phyloP scores from a whole-genome alignment of 352 stramenopile genomes.

The Phytophthora idaei region DNA sequence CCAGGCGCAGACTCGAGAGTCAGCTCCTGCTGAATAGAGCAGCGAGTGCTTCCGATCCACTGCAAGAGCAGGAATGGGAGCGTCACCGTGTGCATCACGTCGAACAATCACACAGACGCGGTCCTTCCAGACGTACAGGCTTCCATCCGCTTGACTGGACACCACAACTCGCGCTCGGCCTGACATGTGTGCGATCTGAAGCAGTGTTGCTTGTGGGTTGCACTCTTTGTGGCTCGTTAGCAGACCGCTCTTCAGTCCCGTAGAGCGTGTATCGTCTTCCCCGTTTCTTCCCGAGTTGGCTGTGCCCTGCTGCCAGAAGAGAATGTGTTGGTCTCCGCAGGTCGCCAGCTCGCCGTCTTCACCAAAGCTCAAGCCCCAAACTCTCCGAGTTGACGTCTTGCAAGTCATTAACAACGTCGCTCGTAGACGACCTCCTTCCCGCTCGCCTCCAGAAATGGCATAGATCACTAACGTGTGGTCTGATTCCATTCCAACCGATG shows the following conservation, averaged over 20 bases:
- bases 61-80: slow-evolving; percentile 49
- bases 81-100: slow-evolving; percentile 43
- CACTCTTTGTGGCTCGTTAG: slow-evolving; percentile 58
- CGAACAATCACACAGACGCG: slow-evolving; percentile 61
- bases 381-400: slow-evolving; percentile 72
- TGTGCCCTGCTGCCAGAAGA: slow-evolving; percentile 58
- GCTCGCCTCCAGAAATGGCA: slow-evolving; percentile 37
- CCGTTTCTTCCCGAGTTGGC: slow-evolving; percentile 11
- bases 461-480: slow-evolving; percentile 85
- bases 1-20: slow-evolving; percentile 68
- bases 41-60: slow-evolving; percentile 56
- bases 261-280: slow-evolving; percentile 23
- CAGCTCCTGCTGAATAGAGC: slow-evolving; percentile 66
- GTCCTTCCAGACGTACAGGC: slow-evolving; percentile 79
- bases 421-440: slow-evolving; percentile 36
- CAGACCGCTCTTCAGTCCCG: slow-evolving; percentile 68
- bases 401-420: slow-evolving; percentile 59
- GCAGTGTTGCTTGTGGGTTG: slow-evolving; percentile 43
- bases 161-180: slow-evolving; percentile 55
- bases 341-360: slow-evolving; percentile 65
- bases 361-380: slow-evolving; percentile 63
- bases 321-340: slow-evolving; percentile 67
- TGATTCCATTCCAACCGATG: slow-evolving; percentile 76
- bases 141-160: slow-evolving; percentile 71
- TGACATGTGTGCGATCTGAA: slow-evolving; percentile 41